A percentile compares a stretch with the other conserved stretches of the same genome.
Conservation (phyloP, 2,329 filamentous ascomycete species). For the Daldinia eschscholtzii region DNA sequence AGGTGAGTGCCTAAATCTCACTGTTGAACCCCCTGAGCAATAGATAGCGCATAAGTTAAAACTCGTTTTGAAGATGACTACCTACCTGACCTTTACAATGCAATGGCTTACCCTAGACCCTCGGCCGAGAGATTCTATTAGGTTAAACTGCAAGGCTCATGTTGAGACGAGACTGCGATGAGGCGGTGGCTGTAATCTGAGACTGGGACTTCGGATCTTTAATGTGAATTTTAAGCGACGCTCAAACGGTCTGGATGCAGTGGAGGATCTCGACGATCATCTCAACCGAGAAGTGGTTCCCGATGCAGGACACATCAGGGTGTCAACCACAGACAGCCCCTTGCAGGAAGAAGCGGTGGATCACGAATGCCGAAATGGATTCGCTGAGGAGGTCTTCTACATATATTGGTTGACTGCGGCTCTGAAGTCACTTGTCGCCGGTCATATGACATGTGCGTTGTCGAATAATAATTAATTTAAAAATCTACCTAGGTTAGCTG, state of each 20-base stretch:
- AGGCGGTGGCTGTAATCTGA: slow-evolving; percentile 14
- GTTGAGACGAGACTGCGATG: background rate
- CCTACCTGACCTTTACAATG: background rate
- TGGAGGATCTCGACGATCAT: slow-evolving; percentile 37
- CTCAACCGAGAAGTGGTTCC: slow-evolving; percentile 39
- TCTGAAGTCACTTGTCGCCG: slow-evolving; percentile 8
- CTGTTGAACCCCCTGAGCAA: background rate
- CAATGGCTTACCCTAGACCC: background rate
- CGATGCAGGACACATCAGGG: slow-evolving; percentile 37
- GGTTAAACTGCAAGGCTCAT: background rate
- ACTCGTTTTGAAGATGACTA: background rate
- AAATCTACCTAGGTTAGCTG: background rate
- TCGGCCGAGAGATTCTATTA: background rate
- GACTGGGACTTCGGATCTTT: slow-evolving; percentile 27
- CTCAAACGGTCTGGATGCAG: slow-evolving; percentile 22
- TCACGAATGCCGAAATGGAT: slow-evolving; percentile 27
- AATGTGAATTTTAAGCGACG: slow-evolving; percentile 29
- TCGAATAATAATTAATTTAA: slow-evolving; percentile 12
- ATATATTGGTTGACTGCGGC: background rate
- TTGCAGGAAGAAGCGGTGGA: slow-evolving; percentile 42
- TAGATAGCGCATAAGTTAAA: background rate
- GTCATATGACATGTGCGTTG: slow-evolving; percentile 6
- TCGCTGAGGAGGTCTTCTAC: slow-evolving; percentile 18
- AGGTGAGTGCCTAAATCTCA: background rate
- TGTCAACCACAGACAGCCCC: slow-evolving; percentile 28